phyloP scores from a whole-genome alignment of 1,284 basidiomycete genomes.

The Cryptococcus sp. region DNA sequence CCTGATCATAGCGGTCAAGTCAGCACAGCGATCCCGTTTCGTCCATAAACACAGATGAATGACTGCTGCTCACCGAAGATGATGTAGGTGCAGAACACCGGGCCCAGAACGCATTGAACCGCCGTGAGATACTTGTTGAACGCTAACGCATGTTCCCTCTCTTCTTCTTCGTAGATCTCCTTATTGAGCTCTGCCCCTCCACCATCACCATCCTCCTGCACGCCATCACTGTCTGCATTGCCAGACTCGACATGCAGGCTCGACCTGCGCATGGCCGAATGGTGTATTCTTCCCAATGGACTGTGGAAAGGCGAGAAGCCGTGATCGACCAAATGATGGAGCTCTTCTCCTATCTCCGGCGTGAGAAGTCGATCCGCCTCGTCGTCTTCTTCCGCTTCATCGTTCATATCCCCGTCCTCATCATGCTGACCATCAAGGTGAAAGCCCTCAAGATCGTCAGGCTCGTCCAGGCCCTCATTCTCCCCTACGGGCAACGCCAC shows the following conservation, averaged over 20 bases:
- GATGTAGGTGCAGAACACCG: conserved; percentile 71
- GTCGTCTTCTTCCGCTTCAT: conserved; percentile 22
- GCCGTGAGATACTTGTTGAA: conserved; percentile 83
- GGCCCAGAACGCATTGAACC: conserved; percentile 74
- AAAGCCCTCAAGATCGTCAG: conserved; percentile 50
- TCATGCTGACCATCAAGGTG: conserved; percentile 11
- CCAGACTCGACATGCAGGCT: conserved; percentile 11
- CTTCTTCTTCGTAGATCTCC: conserved; percentile 24
- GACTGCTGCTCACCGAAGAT: conserved; percentile 65
- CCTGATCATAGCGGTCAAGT: conserved; percentile 52
- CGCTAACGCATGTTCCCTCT: conserved; percentile 48
- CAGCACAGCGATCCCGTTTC: not conserved
- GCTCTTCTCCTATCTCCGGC: conserved; percentile 35
- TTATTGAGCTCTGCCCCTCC: conserved; percentile 63
- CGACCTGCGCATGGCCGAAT: conserved; percentile 19
- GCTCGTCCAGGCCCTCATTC: conserved; percentile 33
- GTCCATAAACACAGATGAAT: not conserved
- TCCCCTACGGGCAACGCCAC: conserved; percentile 41
- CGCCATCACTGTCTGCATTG: conserved; percentile 4
- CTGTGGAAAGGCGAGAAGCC: conserved; percentile 36
- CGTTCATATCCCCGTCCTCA: conserved; percentile 56
- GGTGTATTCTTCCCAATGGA: conserved; percentile 30
- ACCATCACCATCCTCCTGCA: conserved; percentile 57
- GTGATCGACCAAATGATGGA: conserved; percentile 46
- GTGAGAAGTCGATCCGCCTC: conserved; percentile 29